Base-by-base conservation (phyloP, 495 filamentous ascomycete genomes). In the Acidomyces sp. region DNA sequence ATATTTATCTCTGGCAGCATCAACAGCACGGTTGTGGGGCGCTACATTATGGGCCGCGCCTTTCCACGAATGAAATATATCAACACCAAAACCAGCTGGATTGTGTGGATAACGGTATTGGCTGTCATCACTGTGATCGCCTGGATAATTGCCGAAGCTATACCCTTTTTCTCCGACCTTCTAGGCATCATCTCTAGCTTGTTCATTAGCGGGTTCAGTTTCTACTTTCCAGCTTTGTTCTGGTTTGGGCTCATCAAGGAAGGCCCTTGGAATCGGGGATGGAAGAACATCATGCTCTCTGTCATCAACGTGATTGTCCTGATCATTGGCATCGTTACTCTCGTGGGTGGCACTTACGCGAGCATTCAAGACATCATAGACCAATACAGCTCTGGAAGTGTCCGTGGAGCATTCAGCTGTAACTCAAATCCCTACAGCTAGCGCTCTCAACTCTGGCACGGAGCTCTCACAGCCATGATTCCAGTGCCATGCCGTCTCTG, bases 211-310 rank as follows among this genome's bases (percentile, higher is more conserved):
- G 40, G 40, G n/a, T 43, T 51, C 33, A 46, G 49, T 7, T 62
- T 68, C 29, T 54, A 48, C 27, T 55, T 70, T 27, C 67, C 65
- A 0, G 63, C 60, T 0, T 58, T 58, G 51, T 45, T 70, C 19
- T 71, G 67, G 68, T 36, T 71, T 22, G 54, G 62, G 36, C 26
- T 54, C 57, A 59, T 39, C 60, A 67, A 42, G 43, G 46, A 3
- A 42, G 62, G 62, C 16, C 59, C 62, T 27, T 68, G 65, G 41
- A 46, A 59, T 45, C 57, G 34, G 2, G 62, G 59, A 2, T 41
- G 26, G 31, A 51, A 57, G 52, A 57, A 57, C 28, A 28, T 47
- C 6, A 11, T 51, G 1, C 13, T 48, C 15, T 62, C 45, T 22
- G 30, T 31, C 18, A 13, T 52, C 11, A 53, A 62, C 44, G 53